A percentile compares a stretch with the other conserved stretches of the same genome.
phyloP scores from a whole-genome alignment of 352 stramenopile genomes.

The Globisporangium nunn region DNA sequence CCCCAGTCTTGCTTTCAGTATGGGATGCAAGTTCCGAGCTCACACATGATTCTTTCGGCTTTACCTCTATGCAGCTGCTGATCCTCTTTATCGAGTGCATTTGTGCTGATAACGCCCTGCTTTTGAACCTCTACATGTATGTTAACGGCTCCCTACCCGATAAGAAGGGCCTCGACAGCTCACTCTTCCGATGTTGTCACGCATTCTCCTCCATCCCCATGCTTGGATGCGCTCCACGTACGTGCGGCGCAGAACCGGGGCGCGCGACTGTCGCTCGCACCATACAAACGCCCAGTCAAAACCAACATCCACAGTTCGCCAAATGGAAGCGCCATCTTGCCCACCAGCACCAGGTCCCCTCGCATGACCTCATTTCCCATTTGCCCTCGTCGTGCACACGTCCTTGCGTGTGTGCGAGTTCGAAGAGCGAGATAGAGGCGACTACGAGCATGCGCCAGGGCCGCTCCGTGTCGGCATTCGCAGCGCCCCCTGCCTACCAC shows the following conservation, averaged over 20 bases:
- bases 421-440: no score
- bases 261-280: neutral
- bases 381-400: neutral
- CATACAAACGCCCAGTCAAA: neutral
- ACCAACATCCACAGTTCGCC: neutral
- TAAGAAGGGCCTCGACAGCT: neutral
- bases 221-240: neutral
- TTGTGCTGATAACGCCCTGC: no score
- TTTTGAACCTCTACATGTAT: no score
- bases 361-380: neutral
- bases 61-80: no score
- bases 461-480: constrained; percentile 4
- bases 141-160: neutral
- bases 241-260: neutral
- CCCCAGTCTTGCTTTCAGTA: neutral
- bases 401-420: no score
- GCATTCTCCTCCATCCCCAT: neutral
- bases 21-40: neutral
- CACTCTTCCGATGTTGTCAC: neutral
- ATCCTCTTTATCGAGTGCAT: neutral
- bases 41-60: neutral
- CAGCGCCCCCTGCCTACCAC: constrained; percentile 7
- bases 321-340: neutral
- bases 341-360: neutral
- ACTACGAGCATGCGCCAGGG: neutral